Base-by-base conservation (phyloP, 176 grass and related monocot species). In the Raddia guianensis region DNA sequence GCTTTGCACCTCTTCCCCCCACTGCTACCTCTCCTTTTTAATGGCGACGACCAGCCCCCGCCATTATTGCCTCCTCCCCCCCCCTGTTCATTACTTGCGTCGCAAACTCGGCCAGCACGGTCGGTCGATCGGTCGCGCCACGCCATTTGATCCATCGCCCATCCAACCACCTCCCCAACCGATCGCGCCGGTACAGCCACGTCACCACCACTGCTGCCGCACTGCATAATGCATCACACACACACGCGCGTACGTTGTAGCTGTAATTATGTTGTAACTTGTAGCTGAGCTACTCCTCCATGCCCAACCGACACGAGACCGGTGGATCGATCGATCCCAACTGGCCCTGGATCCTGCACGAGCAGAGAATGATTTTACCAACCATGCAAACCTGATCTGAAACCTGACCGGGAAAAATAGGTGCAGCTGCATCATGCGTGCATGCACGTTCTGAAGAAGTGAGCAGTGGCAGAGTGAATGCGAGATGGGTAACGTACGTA, bases 141-240 rank as follows among this genome's bases (percentile, higher is more conserved):
- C 54, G 60, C 49, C 83, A 85, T 85, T 75, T 85, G 83, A 20
- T 14, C 34, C 18, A 11, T 16, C 48, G n/a, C 64, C 57, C 20
- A 79, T 65, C 76, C 68, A 80, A 67, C 84, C 15, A 86, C 60
- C 76, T 73, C 16, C 55, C 68, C 76, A 80, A 62, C 82, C 45
- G 10, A 48, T 11, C 16, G 52, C 21, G 12, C 20, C 0, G 27
- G 20, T 4, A 40, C 43, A 19, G 37, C 37, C 47, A 20, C 59
- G 15, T 72, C 50, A 42, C 68, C 3, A 40, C 37, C 37, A 40
- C 37, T 5, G 4, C 37, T 40, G 37, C 37, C 4, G 37, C 0
- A 27, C 27, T 27, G 27, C 27, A 27, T 27, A 27, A 40, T 40
- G 37, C 37, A 2, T 40, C 37, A 40, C 37, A 40, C 3, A 1